These are phyloP conservation scores for Psilocybe sp. DNA, from an alignment of 768 basidiomycete genomes.

Conservation along the genomic window DNA sequence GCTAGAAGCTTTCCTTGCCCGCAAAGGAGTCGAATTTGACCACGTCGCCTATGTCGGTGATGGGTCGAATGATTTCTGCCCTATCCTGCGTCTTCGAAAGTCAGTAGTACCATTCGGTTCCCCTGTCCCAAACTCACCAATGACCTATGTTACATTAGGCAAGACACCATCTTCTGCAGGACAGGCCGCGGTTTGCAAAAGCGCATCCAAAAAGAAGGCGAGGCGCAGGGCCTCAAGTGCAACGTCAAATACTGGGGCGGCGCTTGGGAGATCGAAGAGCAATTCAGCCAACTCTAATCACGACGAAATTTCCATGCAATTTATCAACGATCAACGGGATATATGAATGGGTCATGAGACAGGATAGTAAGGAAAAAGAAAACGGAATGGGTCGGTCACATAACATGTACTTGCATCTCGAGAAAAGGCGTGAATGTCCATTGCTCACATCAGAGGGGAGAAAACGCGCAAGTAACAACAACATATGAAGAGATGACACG, in stretches of 20 bases:
- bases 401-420: conserved; percentile 17
- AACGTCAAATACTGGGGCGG: conserved; percentile 84
- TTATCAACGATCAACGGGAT: conserved; percentile 20
- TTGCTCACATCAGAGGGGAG: background rate
- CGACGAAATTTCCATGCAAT: conserved; percentile 2
- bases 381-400: conserved; percentile 13
- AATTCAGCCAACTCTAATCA: conserved; percentile 46
- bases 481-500: too few species aligned
- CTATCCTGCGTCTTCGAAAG: conserved; percentile 77
- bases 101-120: conserved; percentile 26
- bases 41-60: conserved; percentile 91
- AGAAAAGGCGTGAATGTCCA: conserved; percentile 11
- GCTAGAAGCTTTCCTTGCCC: conserved; percentile 73
- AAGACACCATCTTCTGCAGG: conserved; percentile 83
- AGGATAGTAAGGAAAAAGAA: conserved; percentile 8
- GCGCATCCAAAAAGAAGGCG: conserved; percentile 73
- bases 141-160: conserved; percentile 39
- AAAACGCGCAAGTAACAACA: too few species aligned
- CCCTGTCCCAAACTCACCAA: background rate
- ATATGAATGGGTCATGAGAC: conserved; percentile 17
- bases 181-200: conserved; percentile 73
- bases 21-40: conserved; percentile 62
- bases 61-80: conserved; percentile 94
- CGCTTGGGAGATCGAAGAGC: conserved; percentile 96
- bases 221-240: conserved; percentile 61